Evolutionary conservation across 805 yeast genomes (phyloP).

Genomic region (Nakazawaea sp.): DNA sequence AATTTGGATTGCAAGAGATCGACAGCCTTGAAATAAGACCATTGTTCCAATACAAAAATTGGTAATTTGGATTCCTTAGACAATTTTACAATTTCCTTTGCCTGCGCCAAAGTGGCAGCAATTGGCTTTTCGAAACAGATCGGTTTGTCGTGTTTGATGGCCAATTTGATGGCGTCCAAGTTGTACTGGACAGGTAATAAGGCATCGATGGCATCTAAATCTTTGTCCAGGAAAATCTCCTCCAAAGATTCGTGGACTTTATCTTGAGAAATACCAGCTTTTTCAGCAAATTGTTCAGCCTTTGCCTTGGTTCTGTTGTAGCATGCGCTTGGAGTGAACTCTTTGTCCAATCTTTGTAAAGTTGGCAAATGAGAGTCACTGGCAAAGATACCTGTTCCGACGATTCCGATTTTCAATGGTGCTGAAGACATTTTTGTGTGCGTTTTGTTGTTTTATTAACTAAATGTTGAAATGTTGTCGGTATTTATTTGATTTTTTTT

Average conservation of each 20-base stretch:
- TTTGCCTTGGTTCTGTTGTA: slow-evolving; percentile 80
- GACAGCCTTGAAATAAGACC: slow-evolving; percentile 67
- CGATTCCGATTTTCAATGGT: slow-evolving; percentile 10
- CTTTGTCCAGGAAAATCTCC: slow-evolving; percentile 56
- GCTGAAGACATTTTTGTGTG: neutral
- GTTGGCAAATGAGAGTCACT: slow-evolving; percentile 78
- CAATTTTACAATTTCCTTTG: slow-evolving; percentile 67
- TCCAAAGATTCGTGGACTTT: slow-evolving; percentile 59
- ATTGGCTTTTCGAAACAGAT: slow-evolving; percentile 85
- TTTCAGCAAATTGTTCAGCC: slow-evolving; percentile 71
- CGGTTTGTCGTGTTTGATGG: slow-evolving; percentile 71
- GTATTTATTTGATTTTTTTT: too few relatives aligned
- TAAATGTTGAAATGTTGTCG: too few relatives aligned
- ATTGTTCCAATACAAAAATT: slow-evolving; percentile 75
- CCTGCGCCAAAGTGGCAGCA: slow-evolving; percentile 79
- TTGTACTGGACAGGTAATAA: slow-evolving; percentile 86
- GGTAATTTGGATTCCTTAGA: slow-evolving; percentile 41
- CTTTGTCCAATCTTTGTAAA: slow-evolving; percentile 39
- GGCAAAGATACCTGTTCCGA: slow-evolving; percentile 56
- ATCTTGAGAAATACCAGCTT: slow-evolving; percentile 41
- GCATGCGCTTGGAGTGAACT: slow-evolving; percentile 58
- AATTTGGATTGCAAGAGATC: slow-evolving; percentile 47
- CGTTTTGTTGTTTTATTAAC: too few relatives aligned
- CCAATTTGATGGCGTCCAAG: slow-evolving; percentile 58
- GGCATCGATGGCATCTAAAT: slow-evolving; percentile 75